Base-by-base conservation (phyloP, 2,329 filamentous ascomycete genomes). In the Venturia nashicola region DNA sequence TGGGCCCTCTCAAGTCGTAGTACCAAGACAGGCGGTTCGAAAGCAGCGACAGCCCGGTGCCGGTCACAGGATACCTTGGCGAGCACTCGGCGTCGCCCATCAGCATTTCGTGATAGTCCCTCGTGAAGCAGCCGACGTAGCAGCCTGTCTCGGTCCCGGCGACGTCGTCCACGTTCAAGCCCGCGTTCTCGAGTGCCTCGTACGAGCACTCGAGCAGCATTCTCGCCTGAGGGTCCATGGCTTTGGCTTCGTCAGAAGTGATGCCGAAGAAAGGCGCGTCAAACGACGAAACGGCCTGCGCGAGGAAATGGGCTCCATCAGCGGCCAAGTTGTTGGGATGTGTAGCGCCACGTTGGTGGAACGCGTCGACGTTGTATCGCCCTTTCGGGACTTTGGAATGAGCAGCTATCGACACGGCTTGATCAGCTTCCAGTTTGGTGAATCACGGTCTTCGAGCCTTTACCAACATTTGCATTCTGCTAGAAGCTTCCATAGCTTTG, bases 31-130 rank as follows among this genome's bases (percentile, higher is more conserved):
- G 8, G 6, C 61, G 43, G 44, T 63, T 63, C 7, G 44, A 6
- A 5, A 43, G 9, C 8, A 63, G 9, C 7, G 27, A 27, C 6
- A 9, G 11, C 4, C 63, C 66, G 40, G 54, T 65, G 7, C 69
- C 71, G 1, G 69, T 68, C 1, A 66, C 62, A 1, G 34, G 34
- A 61, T 68, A 72, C 32, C 20, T 65, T 39, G 65, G 66, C 16
- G 59, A 20, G 5, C 34, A 65, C 36, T 72, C 69, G 0, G 59
- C 63, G 68, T 76, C 74, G 7, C 67, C 65, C 1, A 69, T 69
- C 23, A 48, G 7, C 2, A 42, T 3, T 7, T 36, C 40, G 32
- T 43, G 4, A 27, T 65, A 66, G 40, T 66, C 65, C 5, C 39
- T 7, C 23, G 11, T 34, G 14, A 63, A 63, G 12, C 16, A n/a